Percentiles rank a stretch among this genome's conserved stretches.
Evolutionary conservation across 768 basidiomycete genomes (phyloP).

Genomic region (Lentinus brumalis): DNA sequence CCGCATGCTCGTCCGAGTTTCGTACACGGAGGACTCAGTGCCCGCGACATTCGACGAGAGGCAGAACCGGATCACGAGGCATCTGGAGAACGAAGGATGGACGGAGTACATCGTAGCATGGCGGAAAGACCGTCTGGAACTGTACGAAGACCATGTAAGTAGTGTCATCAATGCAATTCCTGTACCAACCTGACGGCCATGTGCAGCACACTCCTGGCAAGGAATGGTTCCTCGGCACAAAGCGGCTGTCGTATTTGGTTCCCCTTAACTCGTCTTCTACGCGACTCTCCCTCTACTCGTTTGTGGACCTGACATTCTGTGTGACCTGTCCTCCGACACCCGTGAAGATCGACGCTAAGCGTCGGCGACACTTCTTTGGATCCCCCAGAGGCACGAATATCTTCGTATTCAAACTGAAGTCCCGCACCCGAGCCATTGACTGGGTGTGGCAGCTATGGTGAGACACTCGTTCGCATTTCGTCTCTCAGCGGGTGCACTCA

Average conservation of each 20-base stretch:
- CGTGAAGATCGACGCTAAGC: conserved; percentile 40
- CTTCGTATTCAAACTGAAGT: conserved; percentile 83
- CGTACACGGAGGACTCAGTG: conserved; percentile 59
- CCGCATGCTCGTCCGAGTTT: conserved; percentile 84
- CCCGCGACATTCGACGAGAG: conserved; percentile 62
- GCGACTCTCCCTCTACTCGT: conserved; percentile 82
- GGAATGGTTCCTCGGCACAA: conserved; percentile 69
- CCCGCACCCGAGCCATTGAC: conserved; percentile 76
- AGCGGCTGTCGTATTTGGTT: conserved; percentile 77
- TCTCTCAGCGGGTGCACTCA: neutral
- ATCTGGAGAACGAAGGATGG: conserved; percentile 67
- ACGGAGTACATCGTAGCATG: conserved; percentile 87
- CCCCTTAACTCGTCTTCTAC: conserved; percentile 68
- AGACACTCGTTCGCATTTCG: neutral
- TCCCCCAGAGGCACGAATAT: conserved; percentile 74
- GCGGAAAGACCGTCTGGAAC: conserved; percentile 73
- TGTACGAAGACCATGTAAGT: conserved; percentile 85
- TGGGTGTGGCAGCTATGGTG: conserved; percentile 92
- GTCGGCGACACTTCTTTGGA: conserved; percentile 51
- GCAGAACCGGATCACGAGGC: conserved; percentile 61
- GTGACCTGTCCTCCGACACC: conserved; percentile 64
- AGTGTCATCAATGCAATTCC: neutral
- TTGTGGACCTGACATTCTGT: conserved; percentile 83
- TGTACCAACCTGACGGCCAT: neutral
- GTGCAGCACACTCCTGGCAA: conserved; percentile 62